Evolutionary conservation across 306 rosid genomes (phyloP).

Genomic region (Prunus kanzakura): DNA sequence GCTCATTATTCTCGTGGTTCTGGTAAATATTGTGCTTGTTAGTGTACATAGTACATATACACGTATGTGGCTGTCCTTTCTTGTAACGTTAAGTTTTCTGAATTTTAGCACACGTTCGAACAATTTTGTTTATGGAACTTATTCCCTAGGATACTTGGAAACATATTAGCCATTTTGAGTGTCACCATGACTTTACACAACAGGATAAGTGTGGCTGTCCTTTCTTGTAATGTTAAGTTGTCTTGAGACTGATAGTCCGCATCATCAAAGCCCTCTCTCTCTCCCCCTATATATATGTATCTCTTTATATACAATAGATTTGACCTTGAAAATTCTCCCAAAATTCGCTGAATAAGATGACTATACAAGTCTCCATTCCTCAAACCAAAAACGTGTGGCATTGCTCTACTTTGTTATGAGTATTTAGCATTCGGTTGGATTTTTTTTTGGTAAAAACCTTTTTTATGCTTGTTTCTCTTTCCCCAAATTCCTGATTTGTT

Average conservation of each 20-base stretch:
- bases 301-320: background rate
- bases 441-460: background rate
- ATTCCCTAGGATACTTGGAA: background rate
- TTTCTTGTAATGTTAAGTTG: background rate
- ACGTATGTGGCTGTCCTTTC: background rate
- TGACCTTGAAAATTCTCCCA: background rate
- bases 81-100: background rate
- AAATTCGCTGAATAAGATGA: background rate
- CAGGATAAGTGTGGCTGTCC: background rate
- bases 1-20: slow-evolving; percentile 40
- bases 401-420: background rate
- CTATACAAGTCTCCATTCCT: background rate
- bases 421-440: background rate
- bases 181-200: background rate
- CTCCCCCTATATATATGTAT: background rate
- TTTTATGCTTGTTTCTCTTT: background rate
- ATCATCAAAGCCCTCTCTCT: background rate
- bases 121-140: background rate
- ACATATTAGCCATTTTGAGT: background rate
- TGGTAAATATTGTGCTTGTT: slow-evolving; percentile 36
- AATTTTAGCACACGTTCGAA: background rate
- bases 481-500: background rate
- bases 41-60: background rate
- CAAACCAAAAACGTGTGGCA: background rate
- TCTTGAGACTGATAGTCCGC: background rate